A percentile compares a stretch with the other conserved stretches of the same genome.
Evolutionary conservation across 1,139 yeast species (phyloP).

Genomic region (Candida tetrigidarum): DNA sequence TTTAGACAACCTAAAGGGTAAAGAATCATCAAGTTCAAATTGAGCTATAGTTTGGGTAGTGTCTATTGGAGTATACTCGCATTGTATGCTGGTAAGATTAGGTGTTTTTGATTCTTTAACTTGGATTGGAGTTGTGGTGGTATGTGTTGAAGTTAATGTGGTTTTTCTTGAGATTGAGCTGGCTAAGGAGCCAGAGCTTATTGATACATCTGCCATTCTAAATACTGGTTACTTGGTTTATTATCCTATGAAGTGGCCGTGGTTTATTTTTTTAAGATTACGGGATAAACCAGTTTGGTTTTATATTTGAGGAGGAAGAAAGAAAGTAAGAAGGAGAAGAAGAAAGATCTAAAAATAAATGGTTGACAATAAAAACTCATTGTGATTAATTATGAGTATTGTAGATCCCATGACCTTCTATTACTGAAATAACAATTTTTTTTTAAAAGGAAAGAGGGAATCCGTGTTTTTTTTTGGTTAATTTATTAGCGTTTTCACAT

Average conservation of each 20-base stretch:
- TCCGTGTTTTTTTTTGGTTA: not conserved
- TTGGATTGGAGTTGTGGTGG: not conserved
- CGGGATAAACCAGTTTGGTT: no score
- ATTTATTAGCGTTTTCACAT: no score
- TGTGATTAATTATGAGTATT: not conserved
- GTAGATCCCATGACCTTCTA: not conserved
- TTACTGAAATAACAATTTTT: not conserved
- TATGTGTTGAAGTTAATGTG: constrained; percentile 2
- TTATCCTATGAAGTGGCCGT: no score
- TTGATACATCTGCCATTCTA: not conserved
- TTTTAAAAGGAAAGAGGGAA: no score
- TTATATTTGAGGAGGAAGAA: no score
- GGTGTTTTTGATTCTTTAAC: constrained; percentile 6
- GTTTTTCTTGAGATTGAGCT: constrained; percentile 3
- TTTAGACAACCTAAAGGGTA: constrained; percentile 6
- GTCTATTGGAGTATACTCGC: constrained; percentile 4
- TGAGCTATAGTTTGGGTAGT: constrained; percentile 8
- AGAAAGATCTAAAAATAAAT: not conserved
- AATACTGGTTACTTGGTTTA: no score
- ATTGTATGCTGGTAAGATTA: constrained; percentile 4
- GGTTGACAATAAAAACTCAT: not conserved
- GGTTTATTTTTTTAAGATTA: no score
- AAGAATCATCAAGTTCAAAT: constrained; percentile 12
- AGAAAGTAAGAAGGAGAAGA: not conserved
- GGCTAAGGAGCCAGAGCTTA: not conserved